Percentiles rank a stretch among this genome's conserved stretches.
phyloP scores from a whole-genome alignment of 768 basidiomycete genomes.

The Nevesoporus exiguus region DNA sequence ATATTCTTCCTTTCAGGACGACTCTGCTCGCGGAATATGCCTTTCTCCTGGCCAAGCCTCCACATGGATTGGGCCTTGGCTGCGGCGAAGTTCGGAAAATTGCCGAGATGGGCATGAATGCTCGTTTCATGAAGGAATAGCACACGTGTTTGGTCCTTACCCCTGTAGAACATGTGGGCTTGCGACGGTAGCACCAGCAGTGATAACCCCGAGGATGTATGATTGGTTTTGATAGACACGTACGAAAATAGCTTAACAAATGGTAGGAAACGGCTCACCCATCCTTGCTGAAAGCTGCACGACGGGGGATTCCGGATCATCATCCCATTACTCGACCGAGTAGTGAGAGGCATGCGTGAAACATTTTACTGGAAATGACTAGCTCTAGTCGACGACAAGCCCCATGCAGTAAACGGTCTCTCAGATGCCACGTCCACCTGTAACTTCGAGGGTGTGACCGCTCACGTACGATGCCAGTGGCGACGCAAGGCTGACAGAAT shows the following conservation, averaged over 20 bases:
- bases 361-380: not conserved
- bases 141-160: not conserved
- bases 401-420: not conserved
- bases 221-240: not conserved
- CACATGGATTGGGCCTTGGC: constrained; percentile 65
- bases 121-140: constrained; percentile 18
- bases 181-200: not conserved
- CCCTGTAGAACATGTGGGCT: not conserved
- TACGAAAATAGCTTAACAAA: not conserved
- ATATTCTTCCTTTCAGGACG: constrained; percentile 73
- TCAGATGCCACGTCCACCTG: constrained; percentile 76
- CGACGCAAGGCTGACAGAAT: constrained; percentile 63
- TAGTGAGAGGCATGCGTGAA: not conserved
- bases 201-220: not conserved
- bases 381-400: not conserved
- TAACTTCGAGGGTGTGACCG: constrained; percentile 82
- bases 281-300: not conserved
- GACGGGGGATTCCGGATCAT: not conserved
- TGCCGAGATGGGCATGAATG: constrained; percentile 59
- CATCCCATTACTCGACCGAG: not conserved
- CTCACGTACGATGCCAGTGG: constrained; percentile 77
- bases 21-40: constrained; percentile 77
- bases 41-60: constrained; percentile 66
- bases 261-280: no score
- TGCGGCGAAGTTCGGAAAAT: constrained; percentile 54